Conservation (phyloP, 441 rosid genomes). For the Breynia disticha region DNA sequence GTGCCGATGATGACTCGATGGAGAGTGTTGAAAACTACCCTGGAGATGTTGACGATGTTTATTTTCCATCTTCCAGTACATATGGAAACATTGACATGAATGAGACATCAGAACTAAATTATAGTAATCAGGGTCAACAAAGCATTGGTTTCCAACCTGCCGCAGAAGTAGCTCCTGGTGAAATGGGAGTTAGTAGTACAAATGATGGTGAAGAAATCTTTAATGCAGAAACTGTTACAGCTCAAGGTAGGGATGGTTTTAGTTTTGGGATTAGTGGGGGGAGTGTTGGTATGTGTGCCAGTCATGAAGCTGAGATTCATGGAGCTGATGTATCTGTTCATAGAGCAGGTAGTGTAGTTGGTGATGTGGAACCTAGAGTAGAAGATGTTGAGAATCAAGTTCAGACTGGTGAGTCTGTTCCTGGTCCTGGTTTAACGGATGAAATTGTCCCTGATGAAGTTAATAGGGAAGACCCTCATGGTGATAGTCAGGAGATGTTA, state of each 20-base stretch:
- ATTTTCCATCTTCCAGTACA: slow-evolving; percentile 72
- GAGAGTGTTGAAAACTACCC: slow-evolving; percentile 98
- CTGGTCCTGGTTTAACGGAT: slow-evolving; percentile 79
- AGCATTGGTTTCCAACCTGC: slow-evolving; percentile 78
- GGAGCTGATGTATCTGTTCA: slow-evolving; percentile 91
- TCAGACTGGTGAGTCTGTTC: slow-evolving; percentile 96
- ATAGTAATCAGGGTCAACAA: slow-evolving; percentile 98
- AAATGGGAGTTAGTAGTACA: slow-evolving; percentile 89
- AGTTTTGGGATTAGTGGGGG: slow-evolving; percentile 98
- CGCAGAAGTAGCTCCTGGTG: slow-evolving; percentile 57
- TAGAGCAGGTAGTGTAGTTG: slow-evolving; percentile 83
- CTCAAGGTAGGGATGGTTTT: slow-evolving; percentile 77
- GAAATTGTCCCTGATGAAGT: slow-evolving; percentile 77
- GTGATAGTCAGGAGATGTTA: slow-evolving; percentile 89
- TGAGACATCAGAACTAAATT: slow-evolving; percentile 82
- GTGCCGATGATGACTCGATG: slow-evolving; percentile 80
- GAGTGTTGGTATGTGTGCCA: slow-evolving; percentile 99
- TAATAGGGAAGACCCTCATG: slow-evolving; percentile 73
- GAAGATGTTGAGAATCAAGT: slow-evolving; percentile 96
- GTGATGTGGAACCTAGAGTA: slow-evolving; percentile 79
- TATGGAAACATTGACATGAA: slow-evolving; percentile 75
- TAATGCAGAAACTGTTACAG: slow-evolving; percentile 84
- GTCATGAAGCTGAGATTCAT: slow-evolving; percentile 98
- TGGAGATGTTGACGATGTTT: slow-evolving; percentile 67
- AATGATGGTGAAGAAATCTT: slow-evolving; percentile 90